A percentile compares a stretch with the other conserved stretches of the same genome.
These are phyloP conservation scores for Aureobasidium vineae DNA, from an alignment of 2,329 filamentous ascomycete genomes.

Conservation along the genomic window DNA sequence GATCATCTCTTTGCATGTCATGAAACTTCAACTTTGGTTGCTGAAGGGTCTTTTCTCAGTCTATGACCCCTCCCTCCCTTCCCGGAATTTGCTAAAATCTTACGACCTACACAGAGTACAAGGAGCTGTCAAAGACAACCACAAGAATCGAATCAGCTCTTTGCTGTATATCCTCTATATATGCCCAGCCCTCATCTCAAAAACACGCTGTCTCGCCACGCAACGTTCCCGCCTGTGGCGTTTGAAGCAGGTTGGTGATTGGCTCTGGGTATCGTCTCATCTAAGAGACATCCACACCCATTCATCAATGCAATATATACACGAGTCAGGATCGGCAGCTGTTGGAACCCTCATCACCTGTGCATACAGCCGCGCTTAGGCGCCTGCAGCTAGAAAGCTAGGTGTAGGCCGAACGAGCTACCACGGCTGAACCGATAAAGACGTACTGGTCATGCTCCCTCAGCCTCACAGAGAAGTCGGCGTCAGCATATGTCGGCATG, in stretches of 20 bases:
- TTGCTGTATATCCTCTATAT: not conserved
- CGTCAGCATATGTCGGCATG: not conserved
- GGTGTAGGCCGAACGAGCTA: not conserved
- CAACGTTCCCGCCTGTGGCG: not conserved
- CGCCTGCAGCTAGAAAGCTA: conserved; percentile 1
- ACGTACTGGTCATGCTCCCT: not conserved
- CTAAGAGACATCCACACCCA: not conserved
- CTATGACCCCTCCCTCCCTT: not conserved
- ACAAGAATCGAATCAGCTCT: not conserved
- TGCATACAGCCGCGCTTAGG: conserved; percentile 14
- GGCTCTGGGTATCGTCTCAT: not conserved
- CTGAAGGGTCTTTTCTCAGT: not conserved
- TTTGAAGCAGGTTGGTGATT: not conserved
- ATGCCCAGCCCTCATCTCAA: not conserved
- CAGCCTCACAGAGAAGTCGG: not conserved
- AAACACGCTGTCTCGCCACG: not conserved
- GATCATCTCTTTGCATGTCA: conserved; percentile 1
- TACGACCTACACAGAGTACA: too few species aligned
- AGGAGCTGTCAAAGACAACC: not conserved
- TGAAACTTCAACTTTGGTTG: not conserved
- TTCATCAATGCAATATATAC: conserved; percentile 1
- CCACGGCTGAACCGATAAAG: not conserved
- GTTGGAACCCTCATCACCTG: not conserved
- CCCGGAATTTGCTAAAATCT: not conserved
- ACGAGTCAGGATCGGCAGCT: conserved; percentile 17